Percentiles rank a stretch among this genome's conserved stretches.
phyloP scores from a whole-genome alignment of 2,329 filamentous ascomycete species.

The Aureobasidium sp. region DNA sequence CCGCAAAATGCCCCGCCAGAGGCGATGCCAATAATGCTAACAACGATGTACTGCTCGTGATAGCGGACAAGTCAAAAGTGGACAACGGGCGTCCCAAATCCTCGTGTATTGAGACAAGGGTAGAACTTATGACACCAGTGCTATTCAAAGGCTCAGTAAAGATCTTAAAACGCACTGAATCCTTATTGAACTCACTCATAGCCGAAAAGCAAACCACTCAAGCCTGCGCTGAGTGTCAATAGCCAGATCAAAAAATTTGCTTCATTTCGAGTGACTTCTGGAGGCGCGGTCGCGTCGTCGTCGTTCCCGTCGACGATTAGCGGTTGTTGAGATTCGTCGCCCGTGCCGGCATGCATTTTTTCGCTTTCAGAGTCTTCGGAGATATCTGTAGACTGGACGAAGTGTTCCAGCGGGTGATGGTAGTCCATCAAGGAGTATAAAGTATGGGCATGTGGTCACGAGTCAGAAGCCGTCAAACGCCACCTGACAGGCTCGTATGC shows the following conservation, averaged over 20 bases:
- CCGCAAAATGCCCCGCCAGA: slow-evolving; percentile 45
- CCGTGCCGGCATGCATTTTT: not conserved
- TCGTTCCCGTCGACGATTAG: not conserved
- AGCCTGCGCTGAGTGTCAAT: slow-evolving; percentile 49
- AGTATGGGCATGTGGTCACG: not conserved
- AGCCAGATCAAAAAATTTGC: slow-evolving; percentile 22
- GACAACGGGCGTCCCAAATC: slow-evolving; percentile 33
- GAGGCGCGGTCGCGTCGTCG: not conserved
- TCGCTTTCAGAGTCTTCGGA: not conserved
- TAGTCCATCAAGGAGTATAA: not conserved
- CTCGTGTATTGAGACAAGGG: slow-evolving; percentile 49
- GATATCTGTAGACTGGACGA: not conserved
- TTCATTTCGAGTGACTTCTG: not conserved
- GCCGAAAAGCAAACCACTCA: slow-evolving; percentile 53
- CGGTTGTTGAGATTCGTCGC: slow-evolving; percentile 2
- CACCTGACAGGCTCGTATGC: not conserved
- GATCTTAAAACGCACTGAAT: not conserved
- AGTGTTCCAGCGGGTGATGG: not conserved
- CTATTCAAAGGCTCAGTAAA: slow-evolving; percentile 20
- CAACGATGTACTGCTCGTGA: slow-evolving; percentile 50
- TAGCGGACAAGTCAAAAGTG: slow-evolving; percentile 50
- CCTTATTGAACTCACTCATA: slow-evolving; percentile 37
- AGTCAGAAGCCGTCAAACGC: not conserved
- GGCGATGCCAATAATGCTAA: slow-evolving; percentile 51
- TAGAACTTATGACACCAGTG: slow-evolving; percentile 55